A percentile compares a stretch with the other conserved stretches of the same genome.
Evolutionary conservation across 73 alveolate genomes (phyloP).

Genomic region (Vitrella brassicaformis): DNA sequence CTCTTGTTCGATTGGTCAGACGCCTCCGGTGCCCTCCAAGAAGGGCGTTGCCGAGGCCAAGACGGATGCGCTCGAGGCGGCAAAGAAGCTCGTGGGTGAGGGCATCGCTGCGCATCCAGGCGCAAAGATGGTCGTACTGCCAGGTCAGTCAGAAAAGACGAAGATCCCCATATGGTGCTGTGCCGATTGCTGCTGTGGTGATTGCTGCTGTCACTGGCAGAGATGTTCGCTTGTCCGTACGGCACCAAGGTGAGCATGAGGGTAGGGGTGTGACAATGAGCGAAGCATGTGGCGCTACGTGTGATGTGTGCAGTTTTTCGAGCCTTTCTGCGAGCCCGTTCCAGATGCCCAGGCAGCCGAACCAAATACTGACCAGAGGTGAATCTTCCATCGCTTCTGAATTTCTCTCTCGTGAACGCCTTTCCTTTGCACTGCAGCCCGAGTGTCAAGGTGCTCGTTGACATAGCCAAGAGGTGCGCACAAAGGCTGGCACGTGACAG

Average conservation of each 20-base stretch:
- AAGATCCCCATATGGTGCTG: too few relatives aligned
- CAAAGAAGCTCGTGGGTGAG: too few relatives aligned
- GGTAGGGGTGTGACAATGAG: background rate
- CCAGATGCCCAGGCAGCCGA: background rate
- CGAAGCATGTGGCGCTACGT: background rate
- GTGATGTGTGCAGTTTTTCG: background rate
- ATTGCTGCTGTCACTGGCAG: too few relatives aligned
- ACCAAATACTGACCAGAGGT: background rate
- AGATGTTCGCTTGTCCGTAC: background rate
- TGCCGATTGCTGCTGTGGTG: too few relatives aligned
- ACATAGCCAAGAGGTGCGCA: background rate
- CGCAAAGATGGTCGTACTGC: too few relatives aligned
- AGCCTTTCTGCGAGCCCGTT: background rate
- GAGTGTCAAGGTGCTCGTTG: background rate
- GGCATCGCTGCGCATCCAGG: too few relatives aligned
- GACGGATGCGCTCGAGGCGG: too few relatives aligned
- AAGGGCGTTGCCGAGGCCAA: too few relatives aligned
- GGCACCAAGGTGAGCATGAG: background rate
- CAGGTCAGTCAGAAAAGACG: too few relatives aligned
- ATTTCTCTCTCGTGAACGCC: background rate
- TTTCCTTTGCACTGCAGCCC: background rate
- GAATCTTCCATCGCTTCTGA: background rate
- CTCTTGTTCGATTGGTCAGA: too few relatives aligned
- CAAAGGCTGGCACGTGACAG: background rate
- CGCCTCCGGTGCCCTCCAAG: too few relatives aligned